Evolutionary conservation across 1,284 basidiomycete genomes (phyloP), one percentile per base, ranked within the genome.

Genomic region (Trichosporon sp.): DNA sequence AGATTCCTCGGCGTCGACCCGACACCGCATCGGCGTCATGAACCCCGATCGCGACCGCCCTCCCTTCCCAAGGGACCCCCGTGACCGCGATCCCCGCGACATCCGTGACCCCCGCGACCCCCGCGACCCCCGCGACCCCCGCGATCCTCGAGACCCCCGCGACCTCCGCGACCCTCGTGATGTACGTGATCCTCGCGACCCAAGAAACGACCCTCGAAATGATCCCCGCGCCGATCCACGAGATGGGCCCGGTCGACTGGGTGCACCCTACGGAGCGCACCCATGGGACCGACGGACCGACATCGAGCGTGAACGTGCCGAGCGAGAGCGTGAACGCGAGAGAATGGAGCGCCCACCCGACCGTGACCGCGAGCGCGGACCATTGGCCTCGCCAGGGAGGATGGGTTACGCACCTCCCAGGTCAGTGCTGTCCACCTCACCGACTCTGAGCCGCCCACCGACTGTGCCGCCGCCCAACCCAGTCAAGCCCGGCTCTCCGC

Each of bases 291-390:
- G 58, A 3, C 27, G 58, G 5, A 46, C 64, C 25, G 64, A 65
- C 29, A 60, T 68, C 19, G 67, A 68, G 23, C 62, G 67, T 27
- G 66, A 68, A 2, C 59, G 66, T 8, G 49, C 49, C 33, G 62
- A 68, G 19, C 58, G 61, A 10, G 61, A 62, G 14, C 64, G 66
- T 16, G 63, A 65, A n/a, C 61, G 64, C 27, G 37, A 49, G 36
- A 27, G 52, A 52, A 31, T 25, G 29, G 36, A 21, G 16, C 59
- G 37, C 40, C 37, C 23, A 36, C 60, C 49, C 14, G 60, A 61
- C 14, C 54, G 52, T 6, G 54, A 61, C 25, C 60, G 52, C n/a
- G 27, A 44, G 11, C 52, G 60, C 36, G 60, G 52, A 21, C n/a
- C 56, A 14, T n/a, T 54, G 14, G 49, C 49, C 49, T 54, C 49